Evolutionary conservation across 108 stramenopile genomes (phyloP).

Genomic region (Cyclotella baltica): DNA sequence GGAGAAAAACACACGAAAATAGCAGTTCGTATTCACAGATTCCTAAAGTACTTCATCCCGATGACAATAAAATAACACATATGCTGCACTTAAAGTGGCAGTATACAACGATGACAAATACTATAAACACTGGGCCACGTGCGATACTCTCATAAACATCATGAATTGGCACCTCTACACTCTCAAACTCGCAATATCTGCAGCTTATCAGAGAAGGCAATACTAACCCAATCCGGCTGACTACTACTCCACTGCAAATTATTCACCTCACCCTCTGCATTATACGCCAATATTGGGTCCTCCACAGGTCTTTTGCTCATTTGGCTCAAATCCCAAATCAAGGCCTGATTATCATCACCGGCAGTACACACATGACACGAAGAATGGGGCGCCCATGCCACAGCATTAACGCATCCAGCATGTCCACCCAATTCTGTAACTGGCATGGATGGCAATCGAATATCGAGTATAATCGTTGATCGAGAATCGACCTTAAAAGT

Average conservation of each 20-base stretch:
- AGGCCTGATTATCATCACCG: slow-evolving; percentile 94
- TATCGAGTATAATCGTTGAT: slow-evolving; percentile 91
- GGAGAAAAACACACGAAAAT: too few relatives aligned
- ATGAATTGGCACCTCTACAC: neutral
- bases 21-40: too few relatives aligned
- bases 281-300: slow-evolving; percentile 98
- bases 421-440: slow-evolving; percentile 90
- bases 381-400: slow-evolving; percentile 98
- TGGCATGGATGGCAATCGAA: slow-evolving; percentile 87
- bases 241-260: slow-evolving; percentile 95
- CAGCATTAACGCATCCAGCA: slow-evolving; percentile 90
- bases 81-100: too few relatives aligned
- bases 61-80: too few relatives aligned
- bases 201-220: slow-evolving; percentile 92
- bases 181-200: slow-evolving; percentile 78
- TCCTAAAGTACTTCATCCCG: too few relatives aligned
- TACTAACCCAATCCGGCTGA: slow-evolving; percentile 97
- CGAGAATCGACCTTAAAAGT: slow-evolving; percentile 90
- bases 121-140: too few relatives aligned
- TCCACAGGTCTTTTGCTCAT: slow-evolving; percentile 87
- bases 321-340: slow-evolving; percentile 96
- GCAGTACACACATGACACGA: slow-evolving; percentile 97
- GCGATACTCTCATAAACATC: neutral
- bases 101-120: too few relatives aligned
- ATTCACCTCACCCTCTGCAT: slow-evolving; percentile 96